Conservation (phyloP, 805 yeast species). For the Candida alai region DNA sequence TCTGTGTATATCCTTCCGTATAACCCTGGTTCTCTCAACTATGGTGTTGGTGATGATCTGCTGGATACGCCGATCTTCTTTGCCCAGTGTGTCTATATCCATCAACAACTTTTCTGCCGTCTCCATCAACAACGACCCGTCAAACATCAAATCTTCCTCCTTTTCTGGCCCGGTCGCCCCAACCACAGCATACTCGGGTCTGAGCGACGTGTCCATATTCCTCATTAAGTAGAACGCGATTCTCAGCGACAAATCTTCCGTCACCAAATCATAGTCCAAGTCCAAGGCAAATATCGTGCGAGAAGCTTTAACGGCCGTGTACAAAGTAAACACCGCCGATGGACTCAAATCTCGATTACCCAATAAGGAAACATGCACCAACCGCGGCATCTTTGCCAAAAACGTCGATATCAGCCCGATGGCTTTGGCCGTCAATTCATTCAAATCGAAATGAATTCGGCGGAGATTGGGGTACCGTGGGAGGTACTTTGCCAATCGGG, state of each 20-base stretch:
- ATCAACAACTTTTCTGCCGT: conserved; percentile 64
- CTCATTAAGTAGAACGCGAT: conserved; percentile 55
- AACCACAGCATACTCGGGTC: conserved; percentile 13
- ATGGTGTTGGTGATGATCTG: conserved; percentile 47
- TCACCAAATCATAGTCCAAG: conserved; percentile 49
- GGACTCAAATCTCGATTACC: conserved; percentile 47
- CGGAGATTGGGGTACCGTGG: conserved; percentile 45
- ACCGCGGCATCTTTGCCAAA: conserved; percentile 43
- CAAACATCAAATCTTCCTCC: conserved; percentile 61
- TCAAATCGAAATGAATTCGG: conserved; percentile 53
- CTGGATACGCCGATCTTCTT: conserved; percentile 37
- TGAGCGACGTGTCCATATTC: conserved; percentile 48
- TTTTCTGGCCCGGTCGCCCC: conserved; percentile 13
- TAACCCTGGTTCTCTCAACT: conserved; percentile 46
- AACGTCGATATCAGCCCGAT: conserved; percentile 47
- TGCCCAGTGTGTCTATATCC: conserved; percentile 35
- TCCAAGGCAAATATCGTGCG: conserved; percentile 48
- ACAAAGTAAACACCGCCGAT: conserved; percentile 46
- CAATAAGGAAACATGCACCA: conserved; percentile 51
- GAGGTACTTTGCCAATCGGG: conserved; percentile 39
- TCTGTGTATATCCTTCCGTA: conserved; percentile 48
- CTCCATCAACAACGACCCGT: conserved; percentile 70
- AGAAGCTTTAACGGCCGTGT: conserved; percentile 46
- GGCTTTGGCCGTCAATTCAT: conserved; percentile 44
- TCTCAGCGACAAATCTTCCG: conserved; percentile 50